These are phyloP conservation scores for Aspergillus bridgeri DNA, from an alignment of 495 filamentous ascomycete species.

Conservation along the genomic window DNA sequence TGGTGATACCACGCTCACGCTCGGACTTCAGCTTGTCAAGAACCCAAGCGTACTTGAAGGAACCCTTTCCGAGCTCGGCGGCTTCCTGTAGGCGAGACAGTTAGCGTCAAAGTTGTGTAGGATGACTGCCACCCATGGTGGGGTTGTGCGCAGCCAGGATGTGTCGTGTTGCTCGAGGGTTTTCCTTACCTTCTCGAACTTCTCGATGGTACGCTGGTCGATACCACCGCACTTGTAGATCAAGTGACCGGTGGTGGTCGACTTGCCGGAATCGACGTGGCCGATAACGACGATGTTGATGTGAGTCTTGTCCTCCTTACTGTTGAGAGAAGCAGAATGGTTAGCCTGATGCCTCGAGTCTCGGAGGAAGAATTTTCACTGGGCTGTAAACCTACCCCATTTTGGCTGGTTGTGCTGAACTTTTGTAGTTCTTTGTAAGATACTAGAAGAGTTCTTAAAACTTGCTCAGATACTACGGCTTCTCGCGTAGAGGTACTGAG, in stretches of 20 bases:
- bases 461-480: constrained; percentile 53
- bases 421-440: constrained; percentile 46
- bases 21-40: constrained; percentile 99
- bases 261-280: constrained; percentile 99
- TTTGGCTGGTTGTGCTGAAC: constrained; percentile 39
- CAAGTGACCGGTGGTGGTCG: constrained; percentile 94
- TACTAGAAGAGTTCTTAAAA: constrained; percentile 37
- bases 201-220: constrained; percentile 99
- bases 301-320: constrained; percentile 82
- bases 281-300: constrained; percentile 99
- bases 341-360: neutral
- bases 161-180: neutral
- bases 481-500: constrained; percentile 51
- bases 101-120: neutral
- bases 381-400: constrained; percentile 46
- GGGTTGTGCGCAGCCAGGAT: neutral
- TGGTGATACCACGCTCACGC: constrained; percentile 99
- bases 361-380: constrained; percentile 2
- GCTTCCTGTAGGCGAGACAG: constrained; percentile 60
- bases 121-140: no score
- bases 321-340: constrained; percentile 27
- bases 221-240: constrained; percentile 99
- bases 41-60: constrained; percentile 99
- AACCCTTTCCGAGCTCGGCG: constrained; percentile 98
- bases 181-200: constrained; percentile 89